Percentiles rank a stretch among this genome's conserved stretches.
These are phyloP conservation scores for Metarhizium humberi DNA, from an alignment of 2,329 filamentous ascomycete genomes.

Conservation along the genomic window DNA sequence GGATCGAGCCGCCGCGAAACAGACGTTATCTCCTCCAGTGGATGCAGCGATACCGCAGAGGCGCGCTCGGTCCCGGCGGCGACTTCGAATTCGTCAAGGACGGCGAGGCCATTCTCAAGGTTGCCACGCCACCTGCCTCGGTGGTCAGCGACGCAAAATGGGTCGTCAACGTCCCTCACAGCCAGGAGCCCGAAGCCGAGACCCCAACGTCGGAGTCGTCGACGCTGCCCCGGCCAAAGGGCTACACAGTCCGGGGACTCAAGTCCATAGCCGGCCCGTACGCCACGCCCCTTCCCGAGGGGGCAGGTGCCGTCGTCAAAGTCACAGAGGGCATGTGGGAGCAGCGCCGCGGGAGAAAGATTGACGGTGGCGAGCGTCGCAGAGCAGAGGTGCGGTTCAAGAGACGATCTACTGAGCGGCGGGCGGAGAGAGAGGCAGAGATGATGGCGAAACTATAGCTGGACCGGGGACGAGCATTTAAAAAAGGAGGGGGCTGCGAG, in stretches of 20 bases:
- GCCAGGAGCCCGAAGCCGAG: constrained; percentile 23
- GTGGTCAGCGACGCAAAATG: constrained; percentile 36
- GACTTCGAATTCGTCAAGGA: constrained; percentile 64
- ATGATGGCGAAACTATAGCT: constrained; percentile 21
- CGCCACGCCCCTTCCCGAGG: constrained; percentile 58
- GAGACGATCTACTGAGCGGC: constrained; percentile 69
- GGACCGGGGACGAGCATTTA: neutral
- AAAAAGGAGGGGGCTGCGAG: neutral
- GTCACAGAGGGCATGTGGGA: constrained; percentile 91
- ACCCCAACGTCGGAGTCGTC: constrained; percentile 1
- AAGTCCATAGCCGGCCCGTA: constrained; percentile 67
- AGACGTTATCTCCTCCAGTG: constrained; percentile 80
- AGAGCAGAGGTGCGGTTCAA: constrained; percentile 80
- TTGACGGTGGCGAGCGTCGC: constrained; percentile 92
- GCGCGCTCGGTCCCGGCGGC: constrained; percentile 71
- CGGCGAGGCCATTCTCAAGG: constrained; percentile 41
- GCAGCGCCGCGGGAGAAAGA: constrained; percentile 74
- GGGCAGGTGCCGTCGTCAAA: constrained; percentile 54
- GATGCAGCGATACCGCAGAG: constrained; percentile 75
- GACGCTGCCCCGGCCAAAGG: constrained; percentile 21
- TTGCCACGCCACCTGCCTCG: constrained; percentile 30
- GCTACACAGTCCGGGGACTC: constrained; percentile 58
- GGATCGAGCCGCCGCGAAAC: constrained; percentile 75
- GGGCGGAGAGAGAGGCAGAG: constrained; percentile 49
- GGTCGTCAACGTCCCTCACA: constrained; percentile 46